A percentile compares a stretch with the other conserved stretches of the same genome.
Evolutionary conservation across 345 rosid genomes (phyloP).

Genomic region (Eucalyptus erythrocorys): DNA sequence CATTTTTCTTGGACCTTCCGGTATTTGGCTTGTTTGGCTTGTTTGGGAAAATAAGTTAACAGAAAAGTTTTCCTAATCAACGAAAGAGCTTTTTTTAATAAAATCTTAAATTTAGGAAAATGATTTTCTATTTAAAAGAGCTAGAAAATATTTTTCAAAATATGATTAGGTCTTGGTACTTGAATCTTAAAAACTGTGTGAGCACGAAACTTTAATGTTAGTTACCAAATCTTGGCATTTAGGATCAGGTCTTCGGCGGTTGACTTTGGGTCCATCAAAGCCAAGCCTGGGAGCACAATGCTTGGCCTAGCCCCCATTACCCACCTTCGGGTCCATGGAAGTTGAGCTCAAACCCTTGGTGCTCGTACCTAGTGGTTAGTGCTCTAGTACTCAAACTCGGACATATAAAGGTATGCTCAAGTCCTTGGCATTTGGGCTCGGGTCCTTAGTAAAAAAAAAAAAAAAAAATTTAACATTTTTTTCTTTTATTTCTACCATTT

Average conservation of each 20-base stretch:
- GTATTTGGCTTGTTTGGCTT: not conserved
- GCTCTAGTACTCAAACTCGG: fast-evolving
- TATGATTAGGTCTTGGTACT: not conserved
- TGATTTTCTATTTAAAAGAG: not conserved
- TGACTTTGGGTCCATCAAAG: not conserved
- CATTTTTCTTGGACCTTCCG: too few species aligned
- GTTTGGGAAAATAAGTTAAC: not conserved
- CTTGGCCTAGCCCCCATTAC: not conserved
- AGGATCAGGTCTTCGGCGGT: not conserved
- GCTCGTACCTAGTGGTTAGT: too few species aligned
- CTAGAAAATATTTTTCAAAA: not conserved
- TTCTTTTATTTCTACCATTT: too few species aligned
- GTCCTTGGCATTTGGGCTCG: fast-evolving
- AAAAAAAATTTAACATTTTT: too few species aligned
- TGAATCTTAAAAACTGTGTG: too few species aligned
- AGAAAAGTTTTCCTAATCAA: too few species aligned
- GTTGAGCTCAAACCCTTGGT: fast-evolving
- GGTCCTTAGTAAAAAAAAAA: not conserved
- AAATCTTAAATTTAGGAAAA: not conserved
- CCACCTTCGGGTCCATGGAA: fast-evolving
- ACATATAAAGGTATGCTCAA: not conserved
- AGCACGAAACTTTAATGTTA: not conserved
- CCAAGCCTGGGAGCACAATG: not conserved
- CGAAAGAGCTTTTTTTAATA: not conserved
- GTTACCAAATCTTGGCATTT: not conserved